These are phyloP conservation scores for Wickerhamomyces sp. DNA, from an alignment of 1,139 yeast genomes.

Conservation along the genomic window DNA sequence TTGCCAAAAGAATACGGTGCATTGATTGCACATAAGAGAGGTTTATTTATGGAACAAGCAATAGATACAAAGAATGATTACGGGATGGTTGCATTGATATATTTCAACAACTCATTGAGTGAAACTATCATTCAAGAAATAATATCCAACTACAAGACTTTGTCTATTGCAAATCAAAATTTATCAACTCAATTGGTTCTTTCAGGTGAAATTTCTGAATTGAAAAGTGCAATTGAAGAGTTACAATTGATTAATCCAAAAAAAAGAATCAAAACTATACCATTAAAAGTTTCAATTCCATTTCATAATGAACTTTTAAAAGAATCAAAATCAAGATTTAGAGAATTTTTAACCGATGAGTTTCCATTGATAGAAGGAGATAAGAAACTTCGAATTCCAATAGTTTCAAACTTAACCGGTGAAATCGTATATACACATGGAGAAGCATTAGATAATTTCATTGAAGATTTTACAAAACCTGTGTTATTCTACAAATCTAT, in stretches of 20 bases:
- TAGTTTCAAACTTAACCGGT: slow-evolving; percentile 35
- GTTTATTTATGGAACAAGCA: slow-evolving; percentile 36
- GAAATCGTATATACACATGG: slow-evolving; percentile 19
- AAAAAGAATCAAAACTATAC: slow-evolving; percentile 26
- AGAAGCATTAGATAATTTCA: slow-evolving; percentile 26
- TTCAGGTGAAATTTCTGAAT: slow-evolving; percentile 29
- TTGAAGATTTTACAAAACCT: slow-evolving; percentile 36
- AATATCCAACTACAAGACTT: slow-evolving; percentile 8
- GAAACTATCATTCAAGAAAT: slow-evolving; percentile 17
- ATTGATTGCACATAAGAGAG: slow-evolving; percentile 38
- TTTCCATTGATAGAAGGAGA: slow-evolving; percentile 9
- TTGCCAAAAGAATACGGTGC: slow-evolving; percentile 26
- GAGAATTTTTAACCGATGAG: slow-evolving; percentile 17
- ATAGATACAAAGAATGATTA: slow-evolving; percentile 20
- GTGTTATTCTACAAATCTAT: slow-evolving; percentile 40
- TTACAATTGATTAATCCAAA: slow-evolving; percentile 14
- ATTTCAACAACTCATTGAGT: slow-evolving; percentile 24
- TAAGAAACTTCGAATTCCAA: slow-evolving; percentile 23
- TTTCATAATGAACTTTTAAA: slow-evolving; percentile 37
- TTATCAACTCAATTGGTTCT: slow-evolving; percentile 34
- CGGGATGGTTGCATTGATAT: slow-evolving; percentile 38
- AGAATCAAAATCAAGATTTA: slow-evolving; percentile 31
- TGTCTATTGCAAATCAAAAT: slow-evolving; percentile 37
- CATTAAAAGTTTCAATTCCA: slow-evolving; percentile 40
- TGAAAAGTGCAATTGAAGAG: slow-evolving; percentile 20